Evolutionary conservation across 2,329 filamentous ascomycete genomes (phyloP).

Genomic region (Colletotrichum sp.): DNA sequence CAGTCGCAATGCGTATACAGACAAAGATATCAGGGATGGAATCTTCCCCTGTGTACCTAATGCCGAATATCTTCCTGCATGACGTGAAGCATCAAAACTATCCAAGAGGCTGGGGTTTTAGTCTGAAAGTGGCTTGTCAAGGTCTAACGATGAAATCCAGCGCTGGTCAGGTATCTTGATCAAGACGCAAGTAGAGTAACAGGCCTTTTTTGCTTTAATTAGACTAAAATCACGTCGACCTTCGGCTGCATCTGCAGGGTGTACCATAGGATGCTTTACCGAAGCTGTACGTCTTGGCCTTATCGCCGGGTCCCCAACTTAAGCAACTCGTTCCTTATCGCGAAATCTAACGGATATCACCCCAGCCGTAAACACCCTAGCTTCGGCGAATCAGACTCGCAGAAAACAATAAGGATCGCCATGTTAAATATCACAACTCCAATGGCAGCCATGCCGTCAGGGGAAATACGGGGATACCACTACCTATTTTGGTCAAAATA

Average conservation of each 20-base stretch:
- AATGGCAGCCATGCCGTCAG: neutral
- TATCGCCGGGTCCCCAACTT: neutral
- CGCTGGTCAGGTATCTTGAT: neutral
- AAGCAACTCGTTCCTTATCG: neutral
- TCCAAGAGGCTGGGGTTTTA: neutral
- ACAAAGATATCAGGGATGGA: neutral
- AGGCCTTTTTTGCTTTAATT: neutral
- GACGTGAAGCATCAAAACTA: neutral
- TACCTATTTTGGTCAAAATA: neutral
- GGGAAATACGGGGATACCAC: neutral
- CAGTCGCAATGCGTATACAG: neutral
- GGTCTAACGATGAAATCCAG: neutral
- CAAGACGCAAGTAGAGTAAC: neutral
- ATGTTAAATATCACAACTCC: neutral
- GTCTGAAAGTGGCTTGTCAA: neutral
- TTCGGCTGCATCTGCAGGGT: neutral
- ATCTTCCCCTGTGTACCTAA: neutral
- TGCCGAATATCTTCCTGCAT: neutral
- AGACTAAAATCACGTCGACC: fast-evolving
- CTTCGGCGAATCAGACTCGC: neutral
- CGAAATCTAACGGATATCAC: neutral
- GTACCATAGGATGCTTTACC: neutral
- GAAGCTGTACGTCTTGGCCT: neutral
- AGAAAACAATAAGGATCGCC: neutral
- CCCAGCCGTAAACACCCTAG: neutral